Evolutionary conservation across 345 rosid species (phyloP).

Genomic region (Toxicodendron radicans): DNA sequence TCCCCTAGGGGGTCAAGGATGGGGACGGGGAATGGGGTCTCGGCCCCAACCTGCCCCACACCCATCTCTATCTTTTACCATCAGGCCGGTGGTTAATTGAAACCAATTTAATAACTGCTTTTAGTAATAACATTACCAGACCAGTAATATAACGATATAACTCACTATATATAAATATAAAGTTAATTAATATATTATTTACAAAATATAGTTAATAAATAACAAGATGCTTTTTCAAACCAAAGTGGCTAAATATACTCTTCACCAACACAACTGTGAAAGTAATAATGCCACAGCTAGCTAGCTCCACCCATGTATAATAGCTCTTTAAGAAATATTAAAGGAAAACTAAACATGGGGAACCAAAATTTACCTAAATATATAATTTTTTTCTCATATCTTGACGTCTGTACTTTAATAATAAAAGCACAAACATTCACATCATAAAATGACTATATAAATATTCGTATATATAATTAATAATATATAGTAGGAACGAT

Average conservation of each 20-base stretch:
- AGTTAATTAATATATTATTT: not conserved
- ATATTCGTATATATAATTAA: not conserved
- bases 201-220: not conserved
- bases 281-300: no score
- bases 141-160: not conserved
- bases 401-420: not conserved
- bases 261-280: constrained; percentile 1
- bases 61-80: no score
- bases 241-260: not conserved
- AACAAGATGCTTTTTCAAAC: not conserved
- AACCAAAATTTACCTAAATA: not conserved
- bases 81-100: no score
- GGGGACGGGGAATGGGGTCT: no score
- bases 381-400: not conserved
- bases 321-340: not conserved
- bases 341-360: not conserved
- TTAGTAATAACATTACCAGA: no score
- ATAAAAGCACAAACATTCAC: not conserved
- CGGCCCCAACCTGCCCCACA: no score
- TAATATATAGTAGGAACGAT: not conserved
- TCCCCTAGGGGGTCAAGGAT: no score
- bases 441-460: no score
- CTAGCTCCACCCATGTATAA: not conserved
- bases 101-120: no score
- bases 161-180: not conserved